These are phyloP conservation scores for Eimeria necatrix DNA, from an alignment of 169 alveolate species.

Conservation along the genomic window DNA sequence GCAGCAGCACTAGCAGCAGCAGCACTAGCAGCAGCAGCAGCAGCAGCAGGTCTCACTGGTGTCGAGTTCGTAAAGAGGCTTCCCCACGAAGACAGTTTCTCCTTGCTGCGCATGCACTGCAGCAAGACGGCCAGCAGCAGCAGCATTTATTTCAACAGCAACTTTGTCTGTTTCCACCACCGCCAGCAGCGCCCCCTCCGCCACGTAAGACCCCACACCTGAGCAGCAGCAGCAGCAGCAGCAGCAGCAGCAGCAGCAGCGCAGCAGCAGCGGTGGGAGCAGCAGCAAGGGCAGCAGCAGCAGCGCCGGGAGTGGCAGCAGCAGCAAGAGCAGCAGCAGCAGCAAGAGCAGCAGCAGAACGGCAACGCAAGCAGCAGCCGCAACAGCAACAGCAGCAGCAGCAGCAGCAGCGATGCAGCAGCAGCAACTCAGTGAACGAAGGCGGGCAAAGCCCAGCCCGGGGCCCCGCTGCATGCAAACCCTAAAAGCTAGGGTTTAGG, in stretches of 20 bases:
- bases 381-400: no score
- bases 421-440: no score
- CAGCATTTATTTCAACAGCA: slow-evolving; percentile 94
- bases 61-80: slow-evolving; percentile 92
- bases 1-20: no score
- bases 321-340: neutral
- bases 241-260: no score
- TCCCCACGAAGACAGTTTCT: slow-evolving; percentile 93
- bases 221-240: neutral
- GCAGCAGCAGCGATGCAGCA: no score
- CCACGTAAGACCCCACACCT: slow-evolving; percentile 93
- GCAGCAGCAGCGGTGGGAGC: no score
- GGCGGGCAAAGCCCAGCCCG: neutral
- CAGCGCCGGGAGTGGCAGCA: neutral
- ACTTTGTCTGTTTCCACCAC: slow-evolving; percentile 97
- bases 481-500: neutral
- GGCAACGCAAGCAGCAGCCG: no score
- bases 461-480: neutral
- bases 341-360: neutral
- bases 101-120: slow-evolving; percentile 88
- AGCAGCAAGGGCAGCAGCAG: no score
- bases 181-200: slow-evolving; percentile 95
- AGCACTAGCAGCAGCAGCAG: neutral
- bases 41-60: slow-evolving; percentile 83
- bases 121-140: slow-evolving; percentile 89